These are phyloP conservation scores for Amaranthus tricolor DNA, from an alignment of 179 eudicot genomes.

Conservation along the genomic window DNA sequence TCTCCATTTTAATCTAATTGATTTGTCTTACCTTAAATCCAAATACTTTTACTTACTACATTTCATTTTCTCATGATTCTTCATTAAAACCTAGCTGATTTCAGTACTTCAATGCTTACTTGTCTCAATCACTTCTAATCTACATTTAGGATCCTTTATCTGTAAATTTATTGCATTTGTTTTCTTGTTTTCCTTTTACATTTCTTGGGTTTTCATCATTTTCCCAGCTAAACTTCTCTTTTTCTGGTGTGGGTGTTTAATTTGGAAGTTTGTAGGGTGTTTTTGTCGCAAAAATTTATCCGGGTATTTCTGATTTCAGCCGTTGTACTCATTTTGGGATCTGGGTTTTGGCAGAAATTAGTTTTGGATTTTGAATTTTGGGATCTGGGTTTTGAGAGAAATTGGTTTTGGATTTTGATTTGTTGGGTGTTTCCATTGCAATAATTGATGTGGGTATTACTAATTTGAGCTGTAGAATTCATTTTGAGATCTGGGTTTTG, in stretches of 20 bases:
- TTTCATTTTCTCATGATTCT: not conserved
- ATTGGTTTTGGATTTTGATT: no score
- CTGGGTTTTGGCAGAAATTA: not conserved
- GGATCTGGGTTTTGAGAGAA: conserved; percentile 10
- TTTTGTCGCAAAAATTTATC: not conserved
- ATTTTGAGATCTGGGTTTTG: conserved; percentile 14
- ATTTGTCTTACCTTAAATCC: not conserved
- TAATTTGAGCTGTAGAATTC: conserved; percentile 10
- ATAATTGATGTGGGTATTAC: conserved; percentile 12
- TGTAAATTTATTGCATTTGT: no score
- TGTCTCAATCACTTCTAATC: not conserved
- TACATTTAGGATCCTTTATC: not conserved
- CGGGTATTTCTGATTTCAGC: conserved; percentile 13
- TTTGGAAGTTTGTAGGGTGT: not conserved
- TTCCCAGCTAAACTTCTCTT: not conserved
- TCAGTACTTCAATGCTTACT: no score
- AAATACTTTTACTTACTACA: not conserved
- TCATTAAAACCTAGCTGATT: no score
- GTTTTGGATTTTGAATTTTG: not conserved
- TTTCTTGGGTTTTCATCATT: not conserved
- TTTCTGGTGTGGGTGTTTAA: not conserved
- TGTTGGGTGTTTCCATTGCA: no score
- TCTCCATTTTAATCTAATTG: not conserved
- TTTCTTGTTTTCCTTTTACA: not conserved
- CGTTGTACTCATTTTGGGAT: conserved; percentile 1